Evolutionary conservation across 306 rosid species (phyloP).

Genomic region (Alnus glutinosa): DNA sequence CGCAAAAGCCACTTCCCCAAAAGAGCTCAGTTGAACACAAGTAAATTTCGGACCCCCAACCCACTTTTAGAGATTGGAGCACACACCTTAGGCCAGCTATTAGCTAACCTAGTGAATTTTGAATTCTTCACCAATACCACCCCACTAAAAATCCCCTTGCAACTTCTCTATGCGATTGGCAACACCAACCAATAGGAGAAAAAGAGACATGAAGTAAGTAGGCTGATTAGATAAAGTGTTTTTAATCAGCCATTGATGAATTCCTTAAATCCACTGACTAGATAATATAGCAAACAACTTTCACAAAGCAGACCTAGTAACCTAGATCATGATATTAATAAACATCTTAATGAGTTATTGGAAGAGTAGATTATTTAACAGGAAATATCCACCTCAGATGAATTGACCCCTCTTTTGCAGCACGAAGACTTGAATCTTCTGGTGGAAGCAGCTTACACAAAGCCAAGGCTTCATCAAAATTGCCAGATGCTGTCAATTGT

Average conservation of each 20-base stretch:
- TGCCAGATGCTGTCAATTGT: conserved; percentile 95
- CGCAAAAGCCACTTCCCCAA: too few relatives aligned
- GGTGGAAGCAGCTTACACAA: conserved; percentile 98
- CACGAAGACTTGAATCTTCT: conserved; percentile 91
- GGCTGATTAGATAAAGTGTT: too few relatives aligned
- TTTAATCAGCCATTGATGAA: not conserved
- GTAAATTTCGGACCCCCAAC: too few relatives aligned
- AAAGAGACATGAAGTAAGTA: too few relatives aligned
- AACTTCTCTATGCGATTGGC: too few relatives aligned
- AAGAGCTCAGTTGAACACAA: too few relatives aligned
- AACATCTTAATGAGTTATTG: not conserved
- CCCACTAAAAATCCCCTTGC: too few relatives aligned
- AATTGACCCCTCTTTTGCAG: conserved; percentile 95
- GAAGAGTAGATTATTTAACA: conserved; percentile 23
- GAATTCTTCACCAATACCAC: too few relatives aligned
- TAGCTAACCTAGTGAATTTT: too few relatives aligned
- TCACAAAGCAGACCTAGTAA: not conserved
- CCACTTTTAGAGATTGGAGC: too few relatives aligned
- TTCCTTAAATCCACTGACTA: not conserved
- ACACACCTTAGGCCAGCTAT: too few relatives aligned
- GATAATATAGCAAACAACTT: not conserved
- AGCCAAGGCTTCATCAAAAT: conserved; percentile 97
- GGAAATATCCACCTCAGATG: conserved; percentile 70
- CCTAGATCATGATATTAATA: not conserved
- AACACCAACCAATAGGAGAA: too few relatives aligned